Conservation (phyloP, 169 alveolate genomes). For the Plasmodium reichenowi region DNA sequence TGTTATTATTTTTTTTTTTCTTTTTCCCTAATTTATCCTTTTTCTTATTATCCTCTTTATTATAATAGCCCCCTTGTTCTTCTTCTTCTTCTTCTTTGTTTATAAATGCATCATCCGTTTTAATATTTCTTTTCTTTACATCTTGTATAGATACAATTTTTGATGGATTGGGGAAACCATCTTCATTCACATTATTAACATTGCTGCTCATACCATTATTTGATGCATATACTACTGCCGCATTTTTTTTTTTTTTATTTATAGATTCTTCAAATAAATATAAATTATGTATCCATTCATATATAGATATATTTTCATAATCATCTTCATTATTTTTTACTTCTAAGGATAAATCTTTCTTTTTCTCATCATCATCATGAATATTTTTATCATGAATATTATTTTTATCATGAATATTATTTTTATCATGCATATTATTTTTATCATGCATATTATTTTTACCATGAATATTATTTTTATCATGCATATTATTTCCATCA, state of each 20-base stretch:
- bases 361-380: neutral
- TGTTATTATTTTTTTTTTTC: too few relatives aligned
- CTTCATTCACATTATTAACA: neutral
- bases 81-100: neutral
- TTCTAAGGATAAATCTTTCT: conserved; percentile 15
- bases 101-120: neutral
- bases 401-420: too few relatives aligned
- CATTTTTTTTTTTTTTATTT: conserved; percentile 58
- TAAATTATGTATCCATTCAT: conserved; percentile 70
- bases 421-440: too few relatives aligned
- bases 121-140: neutral
- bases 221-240: conserved; percentile 11
- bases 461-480: too few relatives aligned
- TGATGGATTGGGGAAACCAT: neutral
- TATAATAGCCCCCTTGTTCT: too few relatives aligned
- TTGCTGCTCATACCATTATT: conserved; percentile 6
- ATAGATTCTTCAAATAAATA: conserved; percentile 69
- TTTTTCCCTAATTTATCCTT: neutral
- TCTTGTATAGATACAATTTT: neutral
- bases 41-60: neutral
- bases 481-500: neutral
- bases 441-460: too few relatives aligned
- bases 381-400: too few relatives aligned
- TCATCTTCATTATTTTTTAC: conserved; percentile 13
- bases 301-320: conserved; percentile 62